These are phyloP conservation scores for Toxoplasma gondii DNA, from an alignment of 169 alveolate genomes.

Conservation along the genomic window DNA sequence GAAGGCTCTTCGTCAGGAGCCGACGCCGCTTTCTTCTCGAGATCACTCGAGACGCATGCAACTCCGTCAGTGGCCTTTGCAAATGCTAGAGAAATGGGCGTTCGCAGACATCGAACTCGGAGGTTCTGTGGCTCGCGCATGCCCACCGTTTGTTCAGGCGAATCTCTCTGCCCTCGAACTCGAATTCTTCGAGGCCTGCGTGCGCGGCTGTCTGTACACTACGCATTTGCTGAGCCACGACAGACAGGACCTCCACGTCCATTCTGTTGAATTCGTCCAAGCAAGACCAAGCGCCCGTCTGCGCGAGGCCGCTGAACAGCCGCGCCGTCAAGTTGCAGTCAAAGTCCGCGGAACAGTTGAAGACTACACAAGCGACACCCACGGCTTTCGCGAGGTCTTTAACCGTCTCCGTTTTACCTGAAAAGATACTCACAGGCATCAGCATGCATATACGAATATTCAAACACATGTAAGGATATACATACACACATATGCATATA, in stretches of 20 bases:
- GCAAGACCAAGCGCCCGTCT: constrained; percentile 98
- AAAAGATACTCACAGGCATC: constrained; percentile 59
- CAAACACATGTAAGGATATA: not conserved
- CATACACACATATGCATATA: not conserved
- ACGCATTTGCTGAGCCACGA: constrained; percentile 93
- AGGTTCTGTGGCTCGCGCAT: too few relatives aligned
- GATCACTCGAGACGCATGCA: too few relatives aligned
- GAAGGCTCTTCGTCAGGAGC: too few relatives aligned
- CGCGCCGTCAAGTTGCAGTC: constrained; percentile 91
- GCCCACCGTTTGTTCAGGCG: not conserved
- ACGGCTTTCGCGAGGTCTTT: constrained; percentile 94
- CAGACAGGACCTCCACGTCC: constrained; percentile 94
- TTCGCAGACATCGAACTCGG: too few relatives aligned
- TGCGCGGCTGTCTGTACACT: constrained; percentile 90
- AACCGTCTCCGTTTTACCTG: constrained; percentile 97
- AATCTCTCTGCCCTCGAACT: constrained; percentile 78
- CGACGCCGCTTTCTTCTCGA: too few relatives aligned
- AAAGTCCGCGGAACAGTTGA: constrained; percentile 95
- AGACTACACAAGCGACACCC: constrained; percentile 94
- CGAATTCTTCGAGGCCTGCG: constrained; percentile 80
- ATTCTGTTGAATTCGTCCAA: constrained; percentile 96
- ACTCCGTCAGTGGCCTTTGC: not conserved
- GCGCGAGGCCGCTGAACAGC: constrained; percentile 94
- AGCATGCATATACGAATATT: not conserved
- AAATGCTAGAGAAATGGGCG: too few relatives aligned